A percentile compares a stretch with the other conserved stretches of the same genome.
phyloP scores from a whole-genome alignment of 495 filamentous ascomycete genomes.

The Chaetomidium leptoderma region DNA sequence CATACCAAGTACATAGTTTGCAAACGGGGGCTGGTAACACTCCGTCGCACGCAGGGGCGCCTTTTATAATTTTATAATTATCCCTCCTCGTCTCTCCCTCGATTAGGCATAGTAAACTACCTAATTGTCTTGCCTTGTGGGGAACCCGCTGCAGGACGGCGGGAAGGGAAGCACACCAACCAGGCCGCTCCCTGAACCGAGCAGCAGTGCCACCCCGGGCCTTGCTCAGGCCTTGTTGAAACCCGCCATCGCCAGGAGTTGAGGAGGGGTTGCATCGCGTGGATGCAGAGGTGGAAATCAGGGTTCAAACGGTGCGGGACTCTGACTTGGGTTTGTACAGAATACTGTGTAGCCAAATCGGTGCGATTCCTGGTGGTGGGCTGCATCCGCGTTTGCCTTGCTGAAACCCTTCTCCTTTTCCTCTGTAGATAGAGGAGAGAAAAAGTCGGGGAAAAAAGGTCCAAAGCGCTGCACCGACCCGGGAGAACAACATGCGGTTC shows the following conservation, averaged over 20 bases:
- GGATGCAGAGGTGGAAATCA: background rate
- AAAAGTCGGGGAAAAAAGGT: background rate
- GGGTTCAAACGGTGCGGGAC: conserved; percentile 1
- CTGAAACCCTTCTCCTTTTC: background rate
- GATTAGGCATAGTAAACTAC: no score
- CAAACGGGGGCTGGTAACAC: background rate
- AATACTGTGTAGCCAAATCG: conserved; percentile 22
- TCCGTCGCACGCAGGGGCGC: no score
- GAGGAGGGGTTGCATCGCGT: conserved; percentile 8
- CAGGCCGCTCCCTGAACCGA: background rate
- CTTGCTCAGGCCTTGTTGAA: no score
- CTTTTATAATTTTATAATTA: no score
- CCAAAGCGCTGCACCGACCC: background rate
- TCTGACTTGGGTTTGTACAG: background rate
- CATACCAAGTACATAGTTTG: background rate
- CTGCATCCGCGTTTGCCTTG: background rate
- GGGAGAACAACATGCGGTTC: background rate
- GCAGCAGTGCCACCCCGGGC: background rate
- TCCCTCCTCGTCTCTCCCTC: background rate
- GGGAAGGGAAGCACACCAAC: conserved; percentile 7
- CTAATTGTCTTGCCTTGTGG: conserved; percentile 3
- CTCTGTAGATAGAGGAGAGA: background rate
- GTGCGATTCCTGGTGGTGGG: conserved; percentile 9
- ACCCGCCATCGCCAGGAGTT: background rate
- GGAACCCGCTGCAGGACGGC: conserved; percentile 6